Evolutionary conservation across 2,329 filamentous ascomycete genomes (phyloP), one percentile per base, ranked within the genome.

Genomic region (Apiospora kogelbergensis): DNA sequence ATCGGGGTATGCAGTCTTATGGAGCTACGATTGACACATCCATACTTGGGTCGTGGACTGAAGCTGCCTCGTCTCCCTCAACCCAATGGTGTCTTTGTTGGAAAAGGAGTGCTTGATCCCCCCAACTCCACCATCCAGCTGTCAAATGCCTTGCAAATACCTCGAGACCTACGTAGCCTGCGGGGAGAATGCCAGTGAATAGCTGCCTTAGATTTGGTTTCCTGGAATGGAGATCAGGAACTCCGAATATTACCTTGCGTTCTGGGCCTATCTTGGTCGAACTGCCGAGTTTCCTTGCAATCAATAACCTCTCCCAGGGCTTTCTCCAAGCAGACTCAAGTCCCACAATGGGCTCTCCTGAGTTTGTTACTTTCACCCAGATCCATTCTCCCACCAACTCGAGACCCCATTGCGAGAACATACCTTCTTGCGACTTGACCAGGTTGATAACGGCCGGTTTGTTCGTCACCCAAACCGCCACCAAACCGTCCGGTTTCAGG

Each of bases 401-500:
- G 0, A 95, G 80, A 30, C 88, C 90, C 91, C 91, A 94, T 42
- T 82, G 79, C 7, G 86, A 84, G 72, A 95, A 91, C 2, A 95
- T 72, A 1, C 90, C 90, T 1, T 81, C 78, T 0, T 84, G 82
- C 0, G 83, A 82, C 0, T 80, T 83, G 67, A 90, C 77, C 15
- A 94, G 80, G 6, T 88, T 84, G 26, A 87, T 79, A 2, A 89
- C 82, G 26, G 88, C 83, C 2, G 85, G 80, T 71, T 90, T 93
- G 79, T 95, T 95, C 65, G 93, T 95, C 68, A 94, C 85, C 93
- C 93, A 95, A 24, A 95, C 80, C 22, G 87, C 92, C 0, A 95
- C 86, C 0, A 93, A 78, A 17, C 88, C 89, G 37, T 84, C 80
- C 0, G 80, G 73, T 13, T 82, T 80, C 26, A 93, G 82, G 63